Conservation (phyloP, 345 rosid genomes). For the sweet orange (Citrus sinensis) region DVS_A1.0 CM039167.1:9310501-9311000, state of each 20-base stretch:
- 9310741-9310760: slow-evolving; percentile 20
- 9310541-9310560: too few relatives aligned
- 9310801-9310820: slow-evolving; percentile 21
- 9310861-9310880: background rate
- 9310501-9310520: too few relatives aligned
- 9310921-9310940: slow-evolving; percentile 14
- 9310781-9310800: slow-evolving; percentile 14
- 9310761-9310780: slow-evolving; percentile 33
- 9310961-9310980: background rate
- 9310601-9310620: too few relatives aligned
- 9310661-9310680: background rate
- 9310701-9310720: background rate
- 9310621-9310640: too few relatives aligned
- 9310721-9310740: background rate
- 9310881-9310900: background rate
- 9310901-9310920: background rate
- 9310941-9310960: background rate
- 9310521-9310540: too few relatives aligned
- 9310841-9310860: slow-evolving; percentile 1
- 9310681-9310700: background rate
- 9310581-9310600: too few relatives aligned
- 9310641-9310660: background rate
- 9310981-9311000: slow-evolving; percentile 3
- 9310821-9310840: slow-evolving; percentile 3
- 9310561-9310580: too few relatives aligned